These are phyloP conservation scores for Sisymbrium irio DNA, from an alignment of 345 rosid species.

Conservation along the genomic window DNA sequence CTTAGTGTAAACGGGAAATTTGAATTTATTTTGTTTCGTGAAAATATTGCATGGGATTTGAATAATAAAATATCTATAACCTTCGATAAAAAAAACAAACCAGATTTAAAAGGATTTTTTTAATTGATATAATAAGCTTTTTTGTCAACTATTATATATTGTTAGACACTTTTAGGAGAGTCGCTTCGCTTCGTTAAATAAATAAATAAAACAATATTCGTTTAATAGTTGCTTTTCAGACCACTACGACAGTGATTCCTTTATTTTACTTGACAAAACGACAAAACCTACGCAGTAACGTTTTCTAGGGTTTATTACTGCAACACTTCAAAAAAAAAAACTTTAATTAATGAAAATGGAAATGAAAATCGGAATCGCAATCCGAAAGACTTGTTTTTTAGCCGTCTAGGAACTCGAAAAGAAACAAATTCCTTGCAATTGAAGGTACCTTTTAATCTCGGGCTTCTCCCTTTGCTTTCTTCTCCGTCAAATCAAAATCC, in stretches of 20 bases:
- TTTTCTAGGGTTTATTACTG: constrained; percentile 27
- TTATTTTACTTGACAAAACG: constrained; percentile 24
- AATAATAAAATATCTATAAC: not conserved
- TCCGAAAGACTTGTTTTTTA: constrained; percentile 14
- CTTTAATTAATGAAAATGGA: not conserved
- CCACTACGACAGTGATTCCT: constrained; percentile 3
- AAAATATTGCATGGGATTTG: not conserved
- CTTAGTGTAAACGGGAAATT: not conserved
- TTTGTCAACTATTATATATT: not conserved
- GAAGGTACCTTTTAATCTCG: constrained; percentile 50
- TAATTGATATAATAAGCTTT: not conserved
- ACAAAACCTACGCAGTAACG: constrained; percentile 28
- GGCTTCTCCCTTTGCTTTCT: constrained; percentile 37
- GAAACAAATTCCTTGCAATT: constrained; percentile 69
- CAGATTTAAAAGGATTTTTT: not conserved
- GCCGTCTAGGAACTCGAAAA: constrained; percentile 29
- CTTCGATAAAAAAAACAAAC: no score
- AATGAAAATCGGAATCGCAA: constrained; percentile 18
- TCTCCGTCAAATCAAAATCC: constrained; percentile 43
- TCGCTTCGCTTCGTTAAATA: not conserved
- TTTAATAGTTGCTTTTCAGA: not conserved
- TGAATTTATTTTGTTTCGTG: not conserved
- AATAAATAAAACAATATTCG: not conserved
- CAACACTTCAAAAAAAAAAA: not conserved
- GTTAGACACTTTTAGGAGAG: not conserved